phyloP scores from a whole-genome alignment of 352 stramenopile species.

The Globisporangium parvum region DNA sequence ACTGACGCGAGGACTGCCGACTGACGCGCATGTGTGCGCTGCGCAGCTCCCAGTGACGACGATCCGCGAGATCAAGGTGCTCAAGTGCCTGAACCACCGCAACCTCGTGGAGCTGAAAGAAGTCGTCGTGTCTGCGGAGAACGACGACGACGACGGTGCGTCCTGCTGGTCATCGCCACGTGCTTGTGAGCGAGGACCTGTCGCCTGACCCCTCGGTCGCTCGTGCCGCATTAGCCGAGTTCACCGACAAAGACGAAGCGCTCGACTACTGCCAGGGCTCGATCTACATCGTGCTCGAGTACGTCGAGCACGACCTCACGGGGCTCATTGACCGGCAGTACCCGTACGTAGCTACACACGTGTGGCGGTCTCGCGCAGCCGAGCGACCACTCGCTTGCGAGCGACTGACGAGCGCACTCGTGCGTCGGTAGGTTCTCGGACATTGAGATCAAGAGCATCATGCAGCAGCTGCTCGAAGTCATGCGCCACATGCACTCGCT shows the following conservation, averaged over 20 bases:
- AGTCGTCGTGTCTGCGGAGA: constrained; percentile 89
- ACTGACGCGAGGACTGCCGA: too few relatives aligned
- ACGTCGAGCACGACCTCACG: constrained; percentile 87
- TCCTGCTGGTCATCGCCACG: background rate
- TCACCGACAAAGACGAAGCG: constrained; percentile 78
- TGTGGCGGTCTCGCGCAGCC: too few relatives aligned
- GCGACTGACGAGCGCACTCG: background rate
- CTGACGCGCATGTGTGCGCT: too few relatives aligned
- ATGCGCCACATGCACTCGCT: constrained; percentile 87
- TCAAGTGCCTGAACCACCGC: constrained; percentile 94
- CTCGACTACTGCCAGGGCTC: constrained; percentile 83
- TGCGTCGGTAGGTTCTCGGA: constrained; percentile 60
- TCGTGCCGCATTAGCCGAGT: constrained; percentile 23
- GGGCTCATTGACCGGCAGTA: constrained; percentile 84
- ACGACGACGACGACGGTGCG: constrained; percentile 76
- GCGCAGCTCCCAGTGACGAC: constrained; percentile 91
- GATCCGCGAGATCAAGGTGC: constrained; percentile 98
- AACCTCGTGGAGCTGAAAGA: constrained; percentile 96
- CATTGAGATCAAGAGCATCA: constrained; percentile 83
- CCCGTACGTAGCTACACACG: constrained; percentile 37
- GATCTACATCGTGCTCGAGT: constrained; percentile 86
- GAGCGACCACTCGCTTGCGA: background rate
- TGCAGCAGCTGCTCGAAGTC: constrained; percentile 81
- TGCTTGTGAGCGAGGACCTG: background rate
- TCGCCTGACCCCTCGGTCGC: background rate